These are phyloP conservation scores for Aurinia saxatilis DNA, from an alignment of 345 rosid species.

Conservation along the genomic window DNA sequence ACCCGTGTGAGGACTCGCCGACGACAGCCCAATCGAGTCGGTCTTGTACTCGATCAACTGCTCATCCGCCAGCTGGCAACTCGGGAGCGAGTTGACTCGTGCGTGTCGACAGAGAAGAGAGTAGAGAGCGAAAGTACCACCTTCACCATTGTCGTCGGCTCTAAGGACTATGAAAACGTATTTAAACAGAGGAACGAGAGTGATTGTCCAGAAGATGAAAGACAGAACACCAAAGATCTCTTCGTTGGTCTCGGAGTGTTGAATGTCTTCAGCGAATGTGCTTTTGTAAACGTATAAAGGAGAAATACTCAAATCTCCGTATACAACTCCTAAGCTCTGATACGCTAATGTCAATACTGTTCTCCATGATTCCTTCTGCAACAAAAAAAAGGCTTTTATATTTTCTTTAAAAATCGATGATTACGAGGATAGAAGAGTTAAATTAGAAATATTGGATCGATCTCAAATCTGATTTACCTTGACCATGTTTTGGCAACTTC, in stretches of 20 bases:
- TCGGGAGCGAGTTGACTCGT: constrained; percentile 75
- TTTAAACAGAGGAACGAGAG: constrained; percentile 76
- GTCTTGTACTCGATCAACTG: constrained; percentile 60
- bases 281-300: constrained; percentile 79
- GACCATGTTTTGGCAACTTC: constrained; percentile 30
- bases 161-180: constrained; percentile 72
- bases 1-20: constrained; percentile 28
- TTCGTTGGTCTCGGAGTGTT: constrained; percentile 69
- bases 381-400: background rate
- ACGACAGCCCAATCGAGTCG: constrained; percentile 23
- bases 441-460: background rate
- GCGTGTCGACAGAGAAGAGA: constrained; percentile 86
- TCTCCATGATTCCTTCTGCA: constrained; percentile 81
- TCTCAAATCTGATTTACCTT: constrained; percentile 40
- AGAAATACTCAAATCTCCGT: constrained; percentile 87
- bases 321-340: constrained; percentile 90
- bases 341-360: constrained; percentile 73
- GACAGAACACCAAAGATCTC: constrained; percentile 89
- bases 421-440: background rate
- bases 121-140: constrained; percentile 90
- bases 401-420: constrained; percentile 9
- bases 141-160: constrained; percentile 95
- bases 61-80: constrained; percentile 72
- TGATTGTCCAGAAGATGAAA: constrained; percentile 85
- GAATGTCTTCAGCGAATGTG: constrained; percentile 71